Conservation (phyloP, 345 rosid genomes). For the Linum usitatissimum region DNA sequence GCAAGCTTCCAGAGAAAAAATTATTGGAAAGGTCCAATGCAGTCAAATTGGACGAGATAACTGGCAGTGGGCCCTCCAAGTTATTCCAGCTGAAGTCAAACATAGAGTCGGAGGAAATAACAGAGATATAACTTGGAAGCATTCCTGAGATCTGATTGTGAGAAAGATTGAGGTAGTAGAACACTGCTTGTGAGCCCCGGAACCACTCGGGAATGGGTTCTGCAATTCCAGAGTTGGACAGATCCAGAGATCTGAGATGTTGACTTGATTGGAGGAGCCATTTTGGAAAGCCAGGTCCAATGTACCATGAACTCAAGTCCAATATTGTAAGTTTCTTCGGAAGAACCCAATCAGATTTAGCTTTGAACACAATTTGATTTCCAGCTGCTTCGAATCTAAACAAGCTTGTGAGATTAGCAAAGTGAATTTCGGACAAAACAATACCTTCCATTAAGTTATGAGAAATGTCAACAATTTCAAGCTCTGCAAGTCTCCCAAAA, state of each 20-base stretch:
- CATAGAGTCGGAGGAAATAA: background rate
- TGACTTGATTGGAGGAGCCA: conserved; percentile 27
- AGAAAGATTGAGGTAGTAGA: conserved; percentile 14
- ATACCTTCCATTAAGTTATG: conserved; percentile 17
- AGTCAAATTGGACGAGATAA: background rate
- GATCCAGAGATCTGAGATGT: conserved; percentile 1
- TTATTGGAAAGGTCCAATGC: background rate
- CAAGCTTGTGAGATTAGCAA: conserved; percentile 19
- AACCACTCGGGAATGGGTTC: conserved; percentile 17
- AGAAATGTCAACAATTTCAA: background rate
- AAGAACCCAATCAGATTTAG: conserved; percentile 19
- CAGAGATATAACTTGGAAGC: conserved; percentile 12
- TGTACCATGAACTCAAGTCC: conserved; percentile 8
- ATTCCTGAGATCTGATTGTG: conserved; percentile 22
- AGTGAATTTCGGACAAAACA: conserved; percentile 16
- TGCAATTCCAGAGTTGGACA: conserved; percentile 18
- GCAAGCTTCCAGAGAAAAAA: background rate
- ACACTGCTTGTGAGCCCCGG: conserved; percentile 8
- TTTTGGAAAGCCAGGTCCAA: conserved; percentile 24
- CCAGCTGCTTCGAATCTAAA: background rate
- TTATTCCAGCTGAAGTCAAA: conserved; percentile 18
- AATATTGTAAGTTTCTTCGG: conserved; percentile 16
- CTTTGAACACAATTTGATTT: conserved; percentile 15
- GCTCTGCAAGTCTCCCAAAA: conserved; percentile 9
- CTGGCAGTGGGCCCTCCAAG: conserved; percentile 18